Conservation (phyloP, 2,329 filamentous ascomycete species). For the Cytospora chrysosperma region DNA sequence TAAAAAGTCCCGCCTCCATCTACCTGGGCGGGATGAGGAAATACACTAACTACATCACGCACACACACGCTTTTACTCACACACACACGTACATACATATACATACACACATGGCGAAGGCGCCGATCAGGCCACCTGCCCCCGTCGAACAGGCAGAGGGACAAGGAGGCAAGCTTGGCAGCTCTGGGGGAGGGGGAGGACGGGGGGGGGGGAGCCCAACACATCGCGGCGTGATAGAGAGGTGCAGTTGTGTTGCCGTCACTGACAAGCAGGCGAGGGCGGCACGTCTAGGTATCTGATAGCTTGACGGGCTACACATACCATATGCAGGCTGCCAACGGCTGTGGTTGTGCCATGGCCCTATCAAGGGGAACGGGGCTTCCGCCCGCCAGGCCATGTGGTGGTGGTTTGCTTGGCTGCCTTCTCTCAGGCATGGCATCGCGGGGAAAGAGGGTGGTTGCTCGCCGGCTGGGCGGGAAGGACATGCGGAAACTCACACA, state of each 20-base stretch:
- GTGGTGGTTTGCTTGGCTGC: too few species aligned
- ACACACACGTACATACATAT: too few species aligned
- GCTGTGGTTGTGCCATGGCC: slow-evolving; percentile 1
- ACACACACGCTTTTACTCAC: too few species aligned
- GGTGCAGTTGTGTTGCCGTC: neutral
- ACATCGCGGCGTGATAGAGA: too few species aligned
- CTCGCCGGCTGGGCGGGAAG: neutral
- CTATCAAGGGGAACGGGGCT: neutral
- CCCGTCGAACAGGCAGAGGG: too few species aligned
- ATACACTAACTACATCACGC: neutral
- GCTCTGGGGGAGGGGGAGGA: too few species aligned
- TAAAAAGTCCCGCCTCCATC: slow-evolving; percentile 11
- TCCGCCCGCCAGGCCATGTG: neutral
- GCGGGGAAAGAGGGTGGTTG: too few species aligned
- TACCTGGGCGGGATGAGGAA: slow-evolving; percentile 4
- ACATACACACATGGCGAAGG: neutral
- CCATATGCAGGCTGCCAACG: slow-evolving; percentile 9
- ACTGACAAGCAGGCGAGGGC: slow-evolving; percentile 2
- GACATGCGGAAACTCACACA: neutral
- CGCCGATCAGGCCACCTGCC: too few species aligned
- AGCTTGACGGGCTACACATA: neutral
- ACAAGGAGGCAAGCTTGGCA: too few species aligned
- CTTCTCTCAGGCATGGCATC: too few species aligned
- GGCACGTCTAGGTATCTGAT: slow-evolving; percentile 1
- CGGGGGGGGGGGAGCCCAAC: too few species aligned